phyloP scores from a whole-genome alignment of 2,329 filamentous ascomycete genomes.

The Alternaria conjuncta region DNA sequence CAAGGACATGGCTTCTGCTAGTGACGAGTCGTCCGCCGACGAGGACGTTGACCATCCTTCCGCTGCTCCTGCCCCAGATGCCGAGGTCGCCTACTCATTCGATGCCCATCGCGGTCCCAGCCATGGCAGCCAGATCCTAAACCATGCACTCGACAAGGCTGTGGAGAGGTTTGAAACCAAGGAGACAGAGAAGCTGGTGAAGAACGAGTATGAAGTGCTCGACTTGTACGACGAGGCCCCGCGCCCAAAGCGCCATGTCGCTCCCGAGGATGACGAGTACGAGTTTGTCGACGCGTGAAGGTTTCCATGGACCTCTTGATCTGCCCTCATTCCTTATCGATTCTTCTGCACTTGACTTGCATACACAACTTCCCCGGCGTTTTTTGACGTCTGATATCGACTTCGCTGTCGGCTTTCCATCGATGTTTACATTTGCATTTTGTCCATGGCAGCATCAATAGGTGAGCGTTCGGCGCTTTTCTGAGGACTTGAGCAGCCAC shows the following conservation, averaged over 20 bases:
- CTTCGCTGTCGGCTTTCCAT: conserved; percentile 24
- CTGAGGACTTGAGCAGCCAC: conserved; percentile 52
- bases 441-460: conserved; percentile 49
- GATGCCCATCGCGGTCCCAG: conserved; percentile 58
- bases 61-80: conserved; percentile 55
- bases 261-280: conserved; percentile 50
- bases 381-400: conserved; percentile 22
- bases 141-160: conserved; percentile 62
- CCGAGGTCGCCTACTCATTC: conserved; percentile 61
- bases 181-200: conserved; percentile 66
- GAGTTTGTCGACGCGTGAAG: conserved; percentile 47
- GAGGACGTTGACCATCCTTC: conserved; percentile 54
- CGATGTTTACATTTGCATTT: conserved; percentile 36
- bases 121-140: conserved; percentile 64
- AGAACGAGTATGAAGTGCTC: conserved; percentile 65
- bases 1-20: conserved; percentile 53
- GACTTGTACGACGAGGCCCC: conserved; percentile 48
- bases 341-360: conserved; percentile 25
- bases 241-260: conserved; percentile 38
- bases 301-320: conserved; percentile 4
- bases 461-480: conserved; percentile 50
- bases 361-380: conserved; percentile 32
- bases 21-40: conserved; percentile 53
- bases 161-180: conserved; percentile 66
- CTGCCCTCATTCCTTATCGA: conserved; percentile 6